Percentiles rank a stretch among this genome's conserved stretches.
phyloP scores from a whole-genome alignment of 441 rosid genomes.

The Capsella rubella region DNA sequence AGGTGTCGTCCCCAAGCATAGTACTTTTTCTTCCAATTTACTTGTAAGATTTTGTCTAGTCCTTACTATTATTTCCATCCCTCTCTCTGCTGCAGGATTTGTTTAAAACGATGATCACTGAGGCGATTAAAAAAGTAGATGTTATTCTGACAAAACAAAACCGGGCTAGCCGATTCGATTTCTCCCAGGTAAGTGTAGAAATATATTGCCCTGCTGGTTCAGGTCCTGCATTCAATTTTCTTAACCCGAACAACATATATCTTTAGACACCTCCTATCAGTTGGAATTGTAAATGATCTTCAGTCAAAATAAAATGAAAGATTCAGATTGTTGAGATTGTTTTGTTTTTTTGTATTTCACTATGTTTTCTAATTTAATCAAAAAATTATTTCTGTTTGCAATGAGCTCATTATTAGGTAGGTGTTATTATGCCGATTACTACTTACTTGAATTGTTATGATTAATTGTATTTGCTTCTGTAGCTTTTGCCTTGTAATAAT shows the following conservation, averaged over 20 bases:
- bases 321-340: conserved; percentile 10
- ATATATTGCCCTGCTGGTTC: conserved; percentile 5
- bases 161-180: conserved; percentile 71
- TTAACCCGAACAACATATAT: conserved; percentile 14
- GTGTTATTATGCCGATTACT: conserved; percentile 24
- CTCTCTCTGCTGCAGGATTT: conserved; percentile 65
- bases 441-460: conserved; percentile 28
- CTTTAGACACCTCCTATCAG: conserved; percentile 9
- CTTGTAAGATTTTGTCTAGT: conserved; percentile 9
- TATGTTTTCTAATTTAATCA: background rate
- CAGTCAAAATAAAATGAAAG: background rate
- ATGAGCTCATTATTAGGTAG: conserved; percentile 28
- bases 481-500: conserved; percentile 25
- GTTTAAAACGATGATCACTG: conserved; percentile 81
- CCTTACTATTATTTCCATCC: conserved; percentile 13
- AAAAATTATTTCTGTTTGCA: conserved; percentile 19
- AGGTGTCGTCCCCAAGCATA: conserved; percentile 55
- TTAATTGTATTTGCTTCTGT: conserved; percentile 10
- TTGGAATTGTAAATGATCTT: conserved; percentile 21
- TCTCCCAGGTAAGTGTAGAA: conserved; percentile 51
- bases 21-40: conserved; percentile 10
- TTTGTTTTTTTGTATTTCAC: background rate
- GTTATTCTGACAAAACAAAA: conserved; percentile 48
- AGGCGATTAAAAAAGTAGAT: conserved; percentile 63
- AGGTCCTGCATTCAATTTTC: conserved; percentile 18